Percentiles rank a stretch among this genome's conserved stretches.
These are phyloP conservation scores for Fennellomyces sp. DNA, from an alignment of 371 early-diverging fungal species.

Conservation along the genomic window DNA sequence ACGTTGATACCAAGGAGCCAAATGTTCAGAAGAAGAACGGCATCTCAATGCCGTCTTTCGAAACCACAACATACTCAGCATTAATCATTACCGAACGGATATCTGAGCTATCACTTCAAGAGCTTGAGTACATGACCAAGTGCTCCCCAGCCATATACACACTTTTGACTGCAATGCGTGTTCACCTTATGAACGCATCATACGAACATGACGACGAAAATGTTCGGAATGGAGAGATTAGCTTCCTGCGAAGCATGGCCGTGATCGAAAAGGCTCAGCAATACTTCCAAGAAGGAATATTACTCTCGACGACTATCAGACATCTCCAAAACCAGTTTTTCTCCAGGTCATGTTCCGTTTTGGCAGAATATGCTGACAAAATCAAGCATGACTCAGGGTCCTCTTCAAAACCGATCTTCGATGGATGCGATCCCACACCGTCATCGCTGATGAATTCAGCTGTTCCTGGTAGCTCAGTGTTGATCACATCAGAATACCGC, in stretches of 20 bases:
- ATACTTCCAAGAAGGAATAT: too few species aligned
- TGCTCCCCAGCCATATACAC: conserved; percentile 39
- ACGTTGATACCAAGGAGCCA: conserved; percentile 22
- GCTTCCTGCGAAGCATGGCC: conserved; percentile 13
- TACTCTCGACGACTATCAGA: too few species aligned
- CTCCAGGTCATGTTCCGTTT: too few species aligned
- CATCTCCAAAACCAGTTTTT: too few species aligned
- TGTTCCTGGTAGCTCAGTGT: too few species aligned
- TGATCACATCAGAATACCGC: too few species aligned
- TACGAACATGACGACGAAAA: conserved; percentile 19
- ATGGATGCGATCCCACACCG: too few species aligned
- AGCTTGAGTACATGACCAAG: conserved; percentile 38
- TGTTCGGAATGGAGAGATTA: conserved; percentile 23
- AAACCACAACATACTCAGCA: conserved; percentile 42
- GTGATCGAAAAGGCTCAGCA: background rate
- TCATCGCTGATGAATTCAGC: too few species aligned
- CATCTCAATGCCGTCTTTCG: conserved; percentile 29
- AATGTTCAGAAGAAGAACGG: conserved; percentile 9
- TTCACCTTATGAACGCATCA: conserved; percentile 46
- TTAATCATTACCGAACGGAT: conserved; percentile 39
- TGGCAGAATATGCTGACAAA: too few species aligned
- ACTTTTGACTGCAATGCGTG: conserved; percentile 38
- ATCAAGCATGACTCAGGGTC: too few species aligned
- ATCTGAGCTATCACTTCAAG: conserved; percentile 15
- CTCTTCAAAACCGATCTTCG: too few species aligned